A percentile compares a stretch with the other conserved stretches of the same genome.
Conservation (phyloP, 352 stramenopile genomes). For the Globisporangium megalacanthum region DNA sequence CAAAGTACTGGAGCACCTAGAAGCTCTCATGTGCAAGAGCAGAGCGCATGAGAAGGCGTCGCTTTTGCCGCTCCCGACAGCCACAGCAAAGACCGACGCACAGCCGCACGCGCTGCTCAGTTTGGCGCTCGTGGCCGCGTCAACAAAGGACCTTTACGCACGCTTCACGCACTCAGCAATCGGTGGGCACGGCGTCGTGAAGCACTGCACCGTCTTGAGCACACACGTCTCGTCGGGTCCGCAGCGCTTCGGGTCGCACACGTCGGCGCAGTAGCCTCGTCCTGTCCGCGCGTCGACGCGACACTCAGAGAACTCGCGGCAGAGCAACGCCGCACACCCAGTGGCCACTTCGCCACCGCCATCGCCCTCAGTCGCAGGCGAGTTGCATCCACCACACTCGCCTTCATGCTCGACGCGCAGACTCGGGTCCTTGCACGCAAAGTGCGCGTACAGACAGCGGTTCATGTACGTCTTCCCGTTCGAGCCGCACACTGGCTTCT, state of each 20-base stretch:
- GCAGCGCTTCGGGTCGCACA: slow-evolving; percentile 40
- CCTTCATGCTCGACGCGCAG: slow-evolving; percentile 1
- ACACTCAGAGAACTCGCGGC: slow-evolving; percentile 36
- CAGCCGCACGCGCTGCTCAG: slow-evolving; percentile 50
- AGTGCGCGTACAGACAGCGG: slow-evolving; percentile 7
- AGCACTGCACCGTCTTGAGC: slow-evolving; percentile 40
- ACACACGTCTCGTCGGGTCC: slow-evolving; percentile 33
- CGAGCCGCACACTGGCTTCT: slow-evolving; percentile 10
- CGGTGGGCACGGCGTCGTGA: slow-evolving; percentile 45
- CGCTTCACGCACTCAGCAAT: slow-evolving; percentile 38
- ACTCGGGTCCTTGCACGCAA: slow-evolving; percentile 5
- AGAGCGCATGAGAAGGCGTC: too few species aligned
- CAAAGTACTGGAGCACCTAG: too few species aligned
- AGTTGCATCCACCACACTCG: background rate
- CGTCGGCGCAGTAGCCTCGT: slow-evolving; percentile 42
- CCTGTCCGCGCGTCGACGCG: slow-evolving; percentile 30
- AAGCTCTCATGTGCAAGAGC: background rate
- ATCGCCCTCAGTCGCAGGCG: background rate
- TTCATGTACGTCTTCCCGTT: slow-evolving; percentile 15
- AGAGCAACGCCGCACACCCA: slow-evolving; percentile 33
- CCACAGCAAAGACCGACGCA: too few species aligned
- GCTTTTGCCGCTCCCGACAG: too few species aligned
- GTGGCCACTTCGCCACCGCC: background rate
- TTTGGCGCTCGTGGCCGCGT: slow-evolving; percentile 61
- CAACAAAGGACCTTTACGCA: background rate